Evolutionary conservation across 805 yeast species (phyloP).

Genomic region (Cyberlindnera sargentensis): DNA sequence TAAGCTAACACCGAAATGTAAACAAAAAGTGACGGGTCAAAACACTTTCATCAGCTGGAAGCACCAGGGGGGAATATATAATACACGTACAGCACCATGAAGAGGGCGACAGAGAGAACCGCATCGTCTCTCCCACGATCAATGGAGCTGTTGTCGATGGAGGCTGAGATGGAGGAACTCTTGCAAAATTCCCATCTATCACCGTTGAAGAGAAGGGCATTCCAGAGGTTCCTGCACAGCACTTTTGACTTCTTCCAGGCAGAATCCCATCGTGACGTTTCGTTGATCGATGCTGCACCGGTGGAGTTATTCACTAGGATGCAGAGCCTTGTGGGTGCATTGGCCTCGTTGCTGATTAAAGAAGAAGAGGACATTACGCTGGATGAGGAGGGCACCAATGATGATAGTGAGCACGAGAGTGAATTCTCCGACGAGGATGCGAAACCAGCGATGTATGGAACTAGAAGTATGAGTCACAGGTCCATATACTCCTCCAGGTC

Average conservation of each 20-base stretch:
- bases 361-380: conserved; percentile 11
- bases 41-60: no score
- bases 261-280: conserved; percentile 9
- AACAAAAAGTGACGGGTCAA: no score
- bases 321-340: conserved; percentile 26
- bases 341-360: conserved; percentile 27
- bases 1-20: no score
- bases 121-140: conserved; percentile 18
- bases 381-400: neutral
- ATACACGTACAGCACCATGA: no score
- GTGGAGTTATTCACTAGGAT: conserved; percentile 24
- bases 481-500: no score
- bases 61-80: no score
- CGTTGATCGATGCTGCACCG: conserved; percentile 25
- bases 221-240: conserved; percentile 15
- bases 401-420: conserved; percentile 3
- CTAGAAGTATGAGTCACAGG: neutral
- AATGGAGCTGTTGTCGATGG: conserved; percentile 26
- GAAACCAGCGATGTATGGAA: neutral
- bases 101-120: no score
- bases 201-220: conserved; percentile 14
- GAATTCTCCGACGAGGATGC: neutral
- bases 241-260: conserved; percentile 24
- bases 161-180: conserved; percentile 22
- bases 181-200: conserved; percentile 14